Evolutionary conservation across 202 grass and related monocot genomes (phyloP), one percentile per base, ranked within the genome.

Genomic region (Zizania palustris): DNA sequence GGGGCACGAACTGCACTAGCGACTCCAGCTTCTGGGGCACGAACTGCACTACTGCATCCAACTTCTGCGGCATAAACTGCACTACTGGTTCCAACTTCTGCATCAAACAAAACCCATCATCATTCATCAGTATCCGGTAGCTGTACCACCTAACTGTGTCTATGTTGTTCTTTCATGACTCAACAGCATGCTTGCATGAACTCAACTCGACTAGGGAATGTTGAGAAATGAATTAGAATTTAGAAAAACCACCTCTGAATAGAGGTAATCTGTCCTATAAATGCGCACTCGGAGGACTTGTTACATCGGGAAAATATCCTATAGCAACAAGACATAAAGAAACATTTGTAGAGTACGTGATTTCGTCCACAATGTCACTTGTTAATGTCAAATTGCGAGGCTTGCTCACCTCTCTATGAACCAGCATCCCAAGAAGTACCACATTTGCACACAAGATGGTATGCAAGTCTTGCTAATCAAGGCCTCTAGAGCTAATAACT

Each of bases 1-100:
- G 80, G 0, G 68, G 61, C 50, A 79, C 50, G 45, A 57, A 54
- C 73, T 82, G 85, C 5, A 79, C 12, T 20, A 55, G n/a, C 19
- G 51, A n/a, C 5, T 55, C 51, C 51, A 55, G 51, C 16, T 55
- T 55, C 51, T 55, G 51, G n/a, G 51, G 18, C n/a, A 55, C 18
- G 8, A 28, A 28, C 28, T 28, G 28, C 28, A 28, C 28, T 28
- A 28, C 28, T 28, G 28, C 28, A 28, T 28, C 28, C 28, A 28
- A 2, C 28, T 28, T 28, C 28, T 28, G 28, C 0, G 28, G 28
- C 28, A 28, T 28, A 28, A 28, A 28, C 28, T 28, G 28, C 28
- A 28, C 28, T 2, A 28, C 28, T 28, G 28, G 28, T 2, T 28
- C 28, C 28, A 28, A 28, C 28, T 28, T 28, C 28, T 28, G 28